phyloP scores from a whole-genome alignment of 2,329 filamentous ascomycete genomes.

The Arthroderma uncinatum region DNA sequence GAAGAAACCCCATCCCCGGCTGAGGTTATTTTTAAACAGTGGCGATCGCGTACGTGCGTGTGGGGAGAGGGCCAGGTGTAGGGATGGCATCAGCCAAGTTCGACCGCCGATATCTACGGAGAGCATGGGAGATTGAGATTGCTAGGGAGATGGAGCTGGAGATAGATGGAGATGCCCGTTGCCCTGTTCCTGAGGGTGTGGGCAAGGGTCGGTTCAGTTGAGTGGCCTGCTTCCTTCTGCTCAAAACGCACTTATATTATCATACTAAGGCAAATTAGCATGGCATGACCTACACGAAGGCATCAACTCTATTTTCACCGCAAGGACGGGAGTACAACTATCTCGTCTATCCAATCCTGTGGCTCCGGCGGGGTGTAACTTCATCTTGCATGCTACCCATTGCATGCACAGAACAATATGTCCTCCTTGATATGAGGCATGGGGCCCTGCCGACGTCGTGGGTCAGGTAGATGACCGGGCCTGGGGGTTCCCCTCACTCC shows the following conservation, averaged over 20 bases:
- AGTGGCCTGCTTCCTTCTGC: not conserved
- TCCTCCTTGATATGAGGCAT: not conserved
- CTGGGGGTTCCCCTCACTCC: not conserved
- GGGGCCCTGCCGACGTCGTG: not conserved
- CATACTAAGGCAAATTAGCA: not conserved
- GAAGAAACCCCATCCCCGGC: not conserved
- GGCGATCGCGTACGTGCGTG: conserved; percentile 2
- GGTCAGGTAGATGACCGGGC: not conserved
- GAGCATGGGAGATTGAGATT: not conserved
- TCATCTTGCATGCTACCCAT: not conserved
- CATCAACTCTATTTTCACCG: conserved; percentile 4
- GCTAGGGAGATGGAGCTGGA: not conserved
- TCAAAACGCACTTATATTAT: conserved; percentile 4
- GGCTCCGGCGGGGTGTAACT: not conserved
- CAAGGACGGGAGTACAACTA: not conserved
- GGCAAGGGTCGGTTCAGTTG: not conserved
- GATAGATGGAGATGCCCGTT: not conserved
- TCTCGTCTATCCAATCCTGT: not conserved
- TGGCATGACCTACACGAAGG: not conserved
- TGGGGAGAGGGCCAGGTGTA: not conserved
- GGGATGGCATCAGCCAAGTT: not conserved
- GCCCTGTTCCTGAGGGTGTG: not conserved
- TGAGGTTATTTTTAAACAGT: not conserved
- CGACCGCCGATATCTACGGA: not conserved
- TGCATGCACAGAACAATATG: not conserved